Evolutionary conservation across 495 filamentous ascomycete species (phyloP), one percentile per base, ranked within the genome.

Genomic region (Annulohypoxylon maeteangense): DNA sequence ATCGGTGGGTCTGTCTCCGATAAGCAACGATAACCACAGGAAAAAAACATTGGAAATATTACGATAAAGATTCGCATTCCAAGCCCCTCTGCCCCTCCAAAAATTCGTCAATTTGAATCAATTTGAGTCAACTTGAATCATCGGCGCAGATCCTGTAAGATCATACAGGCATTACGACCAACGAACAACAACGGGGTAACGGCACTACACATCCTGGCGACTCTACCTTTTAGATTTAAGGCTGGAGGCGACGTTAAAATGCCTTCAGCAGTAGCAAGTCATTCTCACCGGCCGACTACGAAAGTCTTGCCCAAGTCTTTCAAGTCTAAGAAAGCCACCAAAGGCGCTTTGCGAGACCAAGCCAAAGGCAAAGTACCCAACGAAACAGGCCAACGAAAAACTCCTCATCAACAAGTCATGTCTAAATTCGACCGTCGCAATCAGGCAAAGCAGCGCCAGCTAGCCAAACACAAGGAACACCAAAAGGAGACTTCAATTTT

Each of bases 361-460:
- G 86, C 88, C 10, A 98, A 97, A 83, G 83, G 82, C 72, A 80
- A 79, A 60, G 74, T 83, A 32, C 75, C 79, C 4, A 80, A 78
- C 55, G 81, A 84, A 78, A 90, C 81, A 76, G 87, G 89, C 38
- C 83, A 82, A 67, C 90, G 95, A 65, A 96, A 92, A 80, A 97
- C 94, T 44, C 91, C 91, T 65, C 93, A 98, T 79, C 96, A 98
- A 77, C 93, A 97, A 81, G 86, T 97, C 78, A 96, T 97, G 92
- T 97, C 94, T 36, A 99, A 97, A 81, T 83, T 99, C 79, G 93
- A 97, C 81, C 91, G 95, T 34, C 87, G 92, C 74, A 97, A 99
- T 80, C 93, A 95, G 82, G 91, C 92, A 50, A 93, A 93, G 74
- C 95, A 99, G 82, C 88, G 88, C 75, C 91, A 93, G 70, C 85